Conservation (phyloP, 192 early-diverging fungal species). For the Coemansia sp. region DNA sequence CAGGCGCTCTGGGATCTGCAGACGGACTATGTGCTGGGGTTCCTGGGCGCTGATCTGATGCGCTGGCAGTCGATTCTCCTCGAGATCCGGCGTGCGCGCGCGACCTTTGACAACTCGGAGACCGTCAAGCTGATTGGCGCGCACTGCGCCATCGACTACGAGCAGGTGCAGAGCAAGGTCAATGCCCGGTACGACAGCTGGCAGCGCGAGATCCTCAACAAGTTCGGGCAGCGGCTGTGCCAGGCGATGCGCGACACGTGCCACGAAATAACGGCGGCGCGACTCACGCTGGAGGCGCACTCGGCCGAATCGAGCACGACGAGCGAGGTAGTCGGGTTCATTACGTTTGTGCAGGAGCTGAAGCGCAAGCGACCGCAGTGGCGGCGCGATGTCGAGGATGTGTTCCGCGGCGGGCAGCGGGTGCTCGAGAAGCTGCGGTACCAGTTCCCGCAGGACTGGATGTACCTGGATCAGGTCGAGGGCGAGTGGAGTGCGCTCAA, state of each 20-base stretch:
- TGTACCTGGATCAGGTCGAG: slow-evolving; percentile 92
- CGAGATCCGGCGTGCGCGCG: slow-evolving; percentile 91
- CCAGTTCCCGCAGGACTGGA: slow-evolving; percentile 93
- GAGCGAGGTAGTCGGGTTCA: slow-evolving; percentile 87
- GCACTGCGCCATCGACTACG: slow-evolving; percentile 88
- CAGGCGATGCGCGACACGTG: slow-evolving; percentile 82
- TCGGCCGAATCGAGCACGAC: slow-evolving; percentile 82
- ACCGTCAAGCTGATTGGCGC: slow-evolving; percentile 85
- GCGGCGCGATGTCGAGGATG: slow-evolving; percentile 75
- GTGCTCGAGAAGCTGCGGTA: slow-evolving; percentile 91
- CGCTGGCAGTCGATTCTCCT: slow-evolving; percentile 93
- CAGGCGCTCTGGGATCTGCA: slow-evolving; percentile 99
- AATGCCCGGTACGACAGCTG: slow-evolving; percentile 97
- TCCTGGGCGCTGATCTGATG: slow-evolving; percentile 83
- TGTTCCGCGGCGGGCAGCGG: slow-evolving; percentile 89
- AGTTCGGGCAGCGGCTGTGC: slow-evolving; percentile 82
- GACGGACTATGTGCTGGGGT: slow-evolving; percentile 73
- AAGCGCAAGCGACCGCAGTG: slow-evolving; percentile 78
- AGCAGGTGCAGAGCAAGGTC: slow-evolving; percentile 97
- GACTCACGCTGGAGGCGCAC: slow-evolving; percentile 85
- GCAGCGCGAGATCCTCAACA: slow-evolving; percentile 94
- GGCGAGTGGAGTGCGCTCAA: slow-evolving; percentile 98
- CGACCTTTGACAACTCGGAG: slow-evolving; percentile 96
- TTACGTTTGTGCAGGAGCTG: slow-evolving; percentile 95
- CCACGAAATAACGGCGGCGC: slow-evolving; percentile 69